A percentile compares a stretch with the other conserved stretches of the same genome.
Evolutionary conservation across 2,329 filamentous ascomycete genomes (phyloP).

Genomic region (Hymenotorrendiella dingleyae): DNA sequence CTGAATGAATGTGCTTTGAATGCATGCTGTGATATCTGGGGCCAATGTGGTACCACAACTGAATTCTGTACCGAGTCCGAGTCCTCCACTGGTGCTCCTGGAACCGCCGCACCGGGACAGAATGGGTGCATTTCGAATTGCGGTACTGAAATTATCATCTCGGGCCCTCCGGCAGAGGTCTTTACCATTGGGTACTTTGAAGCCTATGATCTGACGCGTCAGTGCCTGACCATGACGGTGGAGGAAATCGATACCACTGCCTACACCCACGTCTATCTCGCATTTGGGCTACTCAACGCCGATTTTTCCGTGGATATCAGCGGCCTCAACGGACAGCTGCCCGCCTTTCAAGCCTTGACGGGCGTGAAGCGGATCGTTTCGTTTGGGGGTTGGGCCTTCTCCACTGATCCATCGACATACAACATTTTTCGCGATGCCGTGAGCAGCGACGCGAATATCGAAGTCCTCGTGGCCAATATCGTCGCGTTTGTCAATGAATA

Average conservation of each 20-base stretch:
- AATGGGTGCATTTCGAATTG: slow-evolving; percentile 29
- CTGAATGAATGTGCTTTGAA: slow-evolving; percentile 42
- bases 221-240: slow-evolving; percentile 27
- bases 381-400: not conserved
- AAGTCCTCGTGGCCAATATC: too few relatives aligned
- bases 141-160: slow-evolving; percentile 28
- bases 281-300: slow-evolving; percentile 31
- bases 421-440: not conserved
- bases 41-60: slow-evolving; percentile 28
- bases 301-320: slow-evolving; percentile 29
- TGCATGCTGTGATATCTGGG: slow-evolving; percentile 30
- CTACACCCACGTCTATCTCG: slow-evolving; percentile 32
- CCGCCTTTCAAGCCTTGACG: slow-evolving; percentile 28
- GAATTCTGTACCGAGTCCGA: slow-evolving; percentile 32
- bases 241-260: slow-evolving; percentile 15
- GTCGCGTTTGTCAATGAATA: not conserved
- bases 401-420: not conserved
- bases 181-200: slow-evolving; percentile 32
- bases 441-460: too few relatives aligned
- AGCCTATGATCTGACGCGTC: slow-evolving; percentile 26
- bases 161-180: slow-evolving; percentile 23
- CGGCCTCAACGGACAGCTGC: slow-evolving; percentile 28
- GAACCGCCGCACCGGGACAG: slow-evolving; percentile 28
- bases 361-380: slow-evolving; percentile 26
- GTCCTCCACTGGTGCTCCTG: slow-evolving; percentile 29